These are phyloP conservation scores for Apiospora pterosperma DNA, from an alignment of 2,329 filamentous ascomycete genomes.

Conservation along the genomic window DNA sequence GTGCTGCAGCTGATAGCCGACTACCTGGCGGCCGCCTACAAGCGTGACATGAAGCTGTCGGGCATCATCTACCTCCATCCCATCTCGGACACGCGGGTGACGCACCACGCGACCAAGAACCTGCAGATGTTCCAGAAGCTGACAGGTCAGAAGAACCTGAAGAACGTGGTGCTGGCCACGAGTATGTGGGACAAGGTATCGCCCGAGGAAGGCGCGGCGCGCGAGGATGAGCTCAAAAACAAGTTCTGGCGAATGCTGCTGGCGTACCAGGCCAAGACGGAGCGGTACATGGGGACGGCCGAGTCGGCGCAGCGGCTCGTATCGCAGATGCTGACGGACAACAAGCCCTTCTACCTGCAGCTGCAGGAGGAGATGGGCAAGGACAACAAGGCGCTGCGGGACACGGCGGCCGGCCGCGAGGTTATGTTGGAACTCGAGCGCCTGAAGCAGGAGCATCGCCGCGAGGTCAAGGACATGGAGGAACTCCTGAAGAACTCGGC, in stretches of 20 bases:
- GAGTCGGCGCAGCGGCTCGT: constrained; percentile 18
- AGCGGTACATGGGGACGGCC: constrained; percentile 18
- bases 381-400: constrained; percentile 50
- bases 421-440: constrained; percentile 54
- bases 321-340: constrained; percentile 39
- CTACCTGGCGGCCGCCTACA: constrained; percentile 31
- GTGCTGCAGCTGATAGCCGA: constrained; percentile 38
- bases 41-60: constrained; percentile 27
- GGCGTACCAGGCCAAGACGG: constrained; percentile 24
- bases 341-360: constrained; percentile 62
- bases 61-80: constrained; percentile 45
- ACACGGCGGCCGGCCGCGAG: constrained; percentile 43
- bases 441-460: constrained; percentile 48
- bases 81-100: constrained; percentile 39
- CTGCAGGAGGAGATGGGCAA: constrained; percentile 66
- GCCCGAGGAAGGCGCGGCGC: constrained; percentile 15
- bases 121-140: constrained; percentile 42
- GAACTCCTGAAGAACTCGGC: constrained; percentile 16
- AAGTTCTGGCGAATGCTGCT: constrained; percentile 37
- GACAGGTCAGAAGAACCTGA: constrained; percentile 35
- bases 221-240: constrained; percentile 27
- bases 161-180: constrained; percentile 38
- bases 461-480: constrained; percentile 4
- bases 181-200: constrained; percentile 39
- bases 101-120: constrained; percentile 34